Evolutionary conservation across 2,329 filamentous ascomycete genomes (phyloP), one percentile per base, ranked within the genome.

Genomic region (Penicillium sp.): DNA sequence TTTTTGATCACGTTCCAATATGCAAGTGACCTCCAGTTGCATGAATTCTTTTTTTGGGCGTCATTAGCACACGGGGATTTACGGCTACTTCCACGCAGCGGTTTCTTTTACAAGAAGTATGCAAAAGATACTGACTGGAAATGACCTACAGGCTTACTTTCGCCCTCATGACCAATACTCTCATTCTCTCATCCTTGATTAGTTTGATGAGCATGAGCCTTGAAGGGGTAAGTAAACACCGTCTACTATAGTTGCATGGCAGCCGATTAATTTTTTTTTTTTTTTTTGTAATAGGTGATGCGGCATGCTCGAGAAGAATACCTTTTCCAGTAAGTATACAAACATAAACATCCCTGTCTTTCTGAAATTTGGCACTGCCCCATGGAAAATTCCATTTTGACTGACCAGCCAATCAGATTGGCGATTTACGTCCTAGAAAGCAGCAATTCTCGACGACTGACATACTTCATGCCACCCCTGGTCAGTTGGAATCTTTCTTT

Each of bases 261-360:
- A 36, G 36, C 19, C 12, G n/a, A 36, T 49, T 44, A 36, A 45
- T 38, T 29, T 53, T 44, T 49, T 52, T 42, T 54, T 38, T 29
- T 53, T 44, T 49, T 52, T 42, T 54, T 59, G 15, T 53, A 27
- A 50, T 64, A 86, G 83, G 82, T 86, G 53, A 81, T 86, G 72
- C 79, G 83, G 56, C 83, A 86, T 75, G 83, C 84, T 39, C 78
- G 83, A 66, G 83, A 86, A 66, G 84, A 86, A 69, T 86, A 86
- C 68, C 77, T 85, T 27, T 86, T 83, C 66, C 81, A 84, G 82
- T 85, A 66, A 70, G 70, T 70, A 48, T 51, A 41, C n/a, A 36
- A n/a, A 35, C 7, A 23, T 23, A 23, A 36, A 36, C 8, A 44
- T 15, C 42, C 42, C 55, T 54, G 48, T 27, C 39, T 19, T 21